Percentiles rank a stretch among this genome's conserved stretches.
These are phyloP conservation scores for Populus pruinosa DNA, from an alignment of 345 rosid species.

Conservation along the genomic window DNA sequence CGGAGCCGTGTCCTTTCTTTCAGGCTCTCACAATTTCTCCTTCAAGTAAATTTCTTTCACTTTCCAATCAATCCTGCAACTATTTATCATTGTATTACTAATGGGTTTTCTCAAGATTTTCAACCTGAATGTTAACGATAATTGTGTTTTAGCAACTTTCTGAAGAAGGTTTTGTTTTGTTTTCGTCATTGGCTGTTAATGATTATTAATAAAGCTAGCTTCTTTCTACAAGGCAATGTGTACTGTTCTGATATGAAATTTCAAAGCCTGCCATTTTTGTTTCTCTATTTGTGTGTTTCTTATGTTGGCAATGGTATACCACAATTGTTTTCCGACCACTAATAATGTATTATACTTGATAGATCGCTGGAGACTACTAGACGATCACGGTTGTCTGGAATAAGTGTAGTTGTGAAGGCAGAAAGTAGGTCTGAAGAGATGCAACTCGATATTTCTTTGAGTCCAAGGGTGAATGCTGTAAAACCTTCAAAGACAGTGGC, in stretches of 20 bases:
- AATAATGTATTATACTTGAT: background rate
- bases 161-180: background rate
- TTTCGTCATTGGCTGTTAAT: background rate
- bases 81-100: background rate
- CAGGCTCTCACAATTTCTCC: constrained; percentile 15
- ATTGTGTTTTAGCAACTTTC: background rate
- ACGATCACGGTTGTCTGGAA: constrained; percentile 24
- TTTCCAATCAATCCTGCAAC: background rate
- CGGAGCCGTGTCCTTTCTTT: constrained; percentile 39
- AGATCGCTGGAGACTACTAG: constrained; percentile 38
- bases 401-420: constrained; percentile 45
- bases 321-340: background rate
- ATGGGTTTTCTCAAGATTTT: background rate
- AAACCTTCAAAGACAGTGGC: constrained; percentile 95
- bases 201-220: background rate
- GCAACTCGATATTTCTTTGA: constrained; percentile 64
- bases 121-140: background rate
- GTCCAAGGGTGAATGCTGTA: constrained; percentile 78
- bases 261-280: background rate
- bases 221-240: background rate
- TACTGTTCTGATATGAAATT: background rate
- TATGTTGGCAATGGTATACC: background rate
- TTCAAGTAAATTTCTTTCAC: constrained; percentile 25
- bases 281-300: background rate
- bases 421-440: constrained; percentile 29